Percentiles rank a stretch among this genome's conserved stretches.
These are phyloP conservation scores for Phoma herbarum DNA, from an alignment of 2,329 filamentous ascomycete genomes.

Conservation along the genomic window DNA sequence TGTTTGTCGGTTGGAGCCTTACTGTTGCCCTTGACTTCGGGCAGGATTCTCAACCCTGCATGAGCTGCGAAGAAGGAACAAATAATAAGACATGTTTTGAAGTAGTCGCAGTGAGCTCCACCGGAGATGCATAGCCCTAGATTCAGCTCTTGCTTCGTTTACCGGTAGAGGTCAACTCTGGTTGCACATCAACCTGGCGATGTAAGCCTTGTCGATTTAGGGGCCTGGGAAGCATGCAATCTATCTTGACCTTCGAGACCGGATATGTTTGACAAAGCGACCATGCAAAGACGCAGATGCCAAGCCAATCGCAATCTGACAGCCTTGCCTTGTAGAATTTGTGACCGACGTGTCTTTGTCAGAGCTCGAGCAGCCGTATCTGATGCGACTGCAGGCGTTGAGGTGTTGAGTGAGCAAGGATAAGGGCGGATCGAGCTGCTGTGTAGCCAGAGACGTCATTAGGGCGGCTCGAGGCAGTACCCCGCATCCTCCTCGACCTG, in stretches of 20 bases:
- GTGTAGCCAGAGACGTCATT: constrained; percentile 29
- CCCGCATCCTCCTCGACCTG: constrained; percentile 14
- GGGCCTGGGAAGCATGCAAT: background rate
- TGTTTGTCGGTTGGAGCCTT: background rate
- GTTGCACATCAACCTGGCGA: background rate
- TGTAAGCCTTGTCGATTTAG: background rate
- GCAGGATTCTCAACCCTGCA: background rate
- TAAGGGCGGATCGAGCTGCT: constrained; percentile 13
- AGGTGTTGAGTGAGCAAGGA: constrained; percentile 14
- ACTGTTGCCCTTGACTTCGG: background rate
- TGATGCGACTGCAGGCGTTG: constrained; percentile 12
- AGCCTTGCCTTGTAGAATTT: background rate
- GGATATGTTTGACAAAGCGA: background rate
- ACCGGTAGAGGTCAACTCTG: background rate
- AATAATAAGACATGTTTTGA: background rate
- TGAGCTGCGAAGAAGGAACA: constrained; percentile 1
- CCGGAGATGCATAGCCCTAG: background rate
- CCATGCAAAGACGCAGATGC: too few species aligned
- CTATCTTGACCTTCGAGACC: background rate
- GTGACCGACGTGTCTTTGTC: constrained; percentile 1
- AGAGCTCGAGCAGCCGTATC: background rate
- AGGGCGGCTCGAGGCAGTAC: constrained; percentile 26
- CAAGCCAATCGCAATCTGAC: too few species aligned
- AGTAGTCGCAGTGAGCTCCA: background rate
- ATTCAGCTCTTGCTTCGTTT: background rate